Percentiles rank a stretch among this genome's conserved stretches.
Conservation (phyloP, 345 rosid genomes). For the Arabidopsis arenosa region DNA sequence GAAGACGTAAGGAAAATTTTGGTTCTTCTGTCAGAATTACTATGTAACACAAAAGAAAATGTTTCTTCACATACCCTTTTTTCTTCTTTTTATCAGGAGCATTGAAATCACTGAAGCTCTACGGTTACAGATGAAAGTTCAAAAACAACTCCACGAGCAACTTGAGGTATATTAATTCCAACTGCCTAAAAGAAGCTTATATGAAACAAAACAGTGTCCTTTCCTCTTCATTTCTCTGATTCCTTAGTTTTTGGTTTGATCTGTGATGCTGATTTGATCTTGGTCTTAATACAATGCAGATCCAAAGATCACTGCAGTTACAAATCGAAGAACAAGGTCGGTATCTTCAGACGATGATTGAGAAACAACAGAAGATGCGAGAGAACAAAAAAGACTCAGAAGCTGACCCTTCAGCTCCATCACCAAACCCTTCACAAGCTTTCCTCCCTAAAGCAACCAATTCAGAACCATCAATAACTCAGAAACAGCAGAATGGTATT, state of each 20-base stretch:
- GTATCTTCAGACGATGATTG: slow-evolving; percentile 61
- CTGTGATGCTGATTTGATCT: slow-evolving; percentile 8
- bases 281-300: slow-evolving; percentile 32
- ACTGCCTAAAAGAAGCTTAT: neutral
- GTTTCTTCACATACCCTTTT: neutral
- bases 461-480: slow-evolving; percentile 32
- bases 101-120: slow-evolving; percentile 69
- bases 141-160: slow-evolving; percentile 92
- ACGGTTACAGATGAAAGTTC: slow-evolving; percentile 92
- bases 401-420: slow-evolving; percentile 35
- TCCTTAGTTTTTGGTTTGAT: neutral
- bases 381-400: slow-evolving; percentile 43
- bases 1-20: slow-evolving; percentile 62
- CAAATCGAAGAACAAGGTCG: slow-evolving; percentile 45
- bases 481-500: slow-evolving; percentile 16
- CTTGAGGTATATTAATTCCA: slow-evolving; percentile 69
- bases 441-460: slow-evolving; percentile 28
- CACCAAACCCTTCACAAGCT: slow-evolving; percentile 32
- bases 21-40: neutral
- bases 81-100: slow-evolving; percentile 35
- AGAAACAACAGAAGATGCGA: slow-evolving; percentile 62
- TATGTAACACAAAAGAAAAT: neutral
- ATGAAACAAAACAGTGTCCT: slow-evolving; percentile 7
- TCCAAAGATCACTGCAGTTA: slow-evolving; percentile 41
- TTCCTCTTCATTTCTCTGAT: slow-evolving; percentile 7